phyloP scores from a whole-genome alignment of 106 monocot genomes.

The Apostasia shenzhenica region DNA sequence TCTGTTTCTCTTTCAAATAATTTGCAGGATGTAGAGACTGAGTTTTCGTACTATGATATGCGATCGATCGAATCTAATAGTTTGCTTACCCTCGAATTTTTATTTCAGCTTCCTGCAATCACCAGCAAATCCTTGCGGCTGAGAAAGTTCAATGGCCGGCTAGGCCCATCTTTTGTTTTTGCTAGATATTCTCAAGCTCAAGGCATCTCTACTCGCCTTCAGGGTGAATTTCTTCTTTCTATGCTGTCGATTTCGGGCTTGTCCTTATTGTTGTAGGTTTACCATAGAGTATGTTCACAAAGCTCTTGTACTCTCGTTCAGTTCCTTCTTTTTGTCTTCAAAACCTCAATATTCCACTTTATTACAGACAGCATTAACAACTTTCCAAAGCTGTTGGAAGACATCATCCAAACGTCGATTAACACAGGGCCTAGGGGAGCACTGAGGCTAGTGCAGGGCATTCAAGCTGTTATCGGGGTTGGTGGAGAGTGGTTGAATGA shows the following conservation, averaged over 20 bases:
- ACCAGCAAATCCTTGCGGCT: background rate
- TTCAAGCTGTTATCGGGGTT: slow-evolving; percentile 87
- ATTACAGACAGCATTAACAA: slow-evolving; percentile 59
- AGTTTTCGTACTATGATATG: no score
- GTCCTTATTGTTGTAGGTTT: no score
- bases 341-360: background rate
- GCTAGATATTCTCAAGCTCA: slow-evolving; percentile 60
- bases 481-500: slow-evolving; percentile 93
- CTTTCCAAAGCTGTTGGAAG: slow-evolving; percentile 84
- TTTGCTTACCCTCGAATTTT: no score
- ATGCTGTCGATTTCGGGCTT: no score
- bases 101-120: slow-evolving; percentile 1
- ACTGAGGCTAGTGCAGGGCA: slow-evolving; percentile 71
- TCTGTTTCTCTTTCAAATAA: no score
- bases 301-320: no score
- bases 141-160: background rate
- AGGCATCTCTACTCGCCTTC: slow-evolving; percentile 52
- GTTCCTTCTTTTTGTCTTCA: no score
- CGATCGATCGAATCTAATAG: no score
- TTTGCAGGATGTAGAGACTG: no score
- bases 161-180: background rate
- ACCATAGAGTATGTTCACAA: no score
- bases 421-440: slow-evolving; percentile 90
- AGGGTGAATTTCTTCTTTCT: slow-evolving; percentile 26
- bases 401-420: slow-evolving; percentile 80